These are phyloP conservation scores for Dipodascopsis uninucleata DNA, from an alignment of 805 yeast species.

Conservation along the genomic window DNA sequence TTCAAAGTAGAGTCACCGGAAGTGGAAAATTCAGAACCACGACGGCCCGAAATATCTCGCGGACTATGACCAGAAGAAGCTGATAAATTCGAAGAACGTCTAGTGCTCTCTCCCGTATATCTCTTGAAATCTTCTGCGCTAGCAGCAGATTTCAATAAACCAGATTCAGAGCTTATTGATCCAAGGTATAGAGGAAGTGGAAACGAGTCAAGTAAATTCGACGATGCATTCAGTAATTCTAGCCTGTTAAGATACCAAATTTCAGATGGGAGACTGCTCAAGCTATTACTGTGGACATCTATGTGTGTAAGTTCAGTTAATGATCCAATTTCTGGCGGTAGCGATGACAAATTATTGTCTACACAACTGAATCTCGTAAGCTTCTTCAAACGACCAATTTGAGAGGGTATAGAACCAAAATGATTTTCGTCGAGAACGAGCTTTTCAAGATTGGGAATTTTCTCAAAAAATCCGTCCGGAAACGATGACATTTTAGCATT, in stretches of 20 bases:
- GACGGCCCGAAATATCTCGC: conserved; percentile 1
- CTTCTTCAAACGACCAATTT: conserved; percentile 55
- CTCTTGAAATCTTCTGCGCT: conserved; percentile 11
- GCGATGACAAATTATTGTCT: conserved; percentile 65
- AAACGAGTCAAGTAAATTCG: conserved; percentile 61
- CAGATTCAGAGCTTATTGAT: conserved; percentile 7
- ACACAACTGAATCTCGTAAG: conserved; percentile 66
- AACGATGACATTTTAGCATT: conserved; percentile 79
- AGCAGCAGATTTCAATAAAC: conserved; percentile 10
- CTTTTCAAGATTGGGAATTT: conserved; percentile 64
- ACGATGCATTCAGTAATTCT: conserved; percentile 62
- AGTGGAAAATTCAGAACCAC: conserved; percentile 4
- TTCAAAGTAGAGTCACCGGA: conserved; percentile 3
- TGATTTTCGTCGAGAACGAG: conserved; percentile 78
- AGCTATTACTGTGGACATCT: conserved; percentile 81
- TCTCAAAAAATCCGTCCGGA: conserved; percentile 58
- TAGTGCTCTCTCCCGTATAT: neutral
- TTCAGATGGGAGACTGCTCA: conserved; percentile 62
- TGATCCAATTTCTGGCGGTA: conserved; percentile 65
- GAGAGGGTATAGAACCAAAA: conserved; percentile 68
- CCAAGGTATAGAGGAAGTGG: conserved; percentile 39
- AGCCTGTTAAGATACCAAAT: conserved; percentile 61
- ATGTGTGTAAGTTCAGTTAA: conserved; percentile 58
- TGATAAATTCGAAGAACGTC: conserved; percentile 16
- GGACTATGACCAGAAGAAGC: conserved; percentile 17